Evolutionary conservation across 768 basidiomycete genomes (phyloP), one percentile per base, ranked within the genome.

Genomic region (Neoboletus subvelutipes): DNA sequence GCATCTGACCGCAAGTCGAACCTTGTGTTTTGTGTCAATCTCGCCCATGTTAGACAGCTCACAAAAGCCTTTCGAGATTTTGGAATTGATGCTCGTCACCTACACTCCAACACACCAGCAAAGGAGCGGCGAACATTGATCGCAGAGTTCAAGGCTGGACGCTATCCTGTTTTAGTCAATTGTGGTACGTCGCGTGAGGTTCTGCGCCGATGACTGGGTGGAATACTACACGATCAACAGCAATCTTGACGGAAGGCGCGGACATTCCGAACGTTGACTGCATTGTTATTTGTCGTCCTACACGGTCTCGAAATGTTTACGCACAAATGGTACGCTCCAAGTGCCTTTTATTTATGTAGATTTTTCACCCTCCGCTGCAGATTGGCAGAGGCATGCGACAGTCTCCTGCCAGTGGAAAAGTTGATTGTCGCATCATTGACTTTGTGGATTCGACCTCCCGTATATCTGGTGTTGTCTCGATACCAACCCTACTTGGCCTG

Each of bases 201-300:
- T 36, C 24, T 26, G 52, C 50, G 15, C 47, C 3, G 41, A 45
- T 9, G 22, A 39, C n/a, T n/a, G 5, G 37, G 22, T 34, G n/a
- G 52, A 13, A 31, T 45, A 34, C 11, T 33, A 48, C 43, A 31
- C 56, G 37, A 50, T 52, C 24, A 29, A 63, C 22, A 72, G 92
- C 92, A 22, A 89, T 97, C 47, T 77, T 97, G 60, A 96, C 94
- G 1, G 94, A 97, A 76, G 94, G 94, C 4, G 85, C 94, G 20
- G 95, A 98, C 75, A 92, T 98, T 50, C 95, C 95, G 3, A 92
- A 91, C 57, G 89, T 97, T 53, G 95, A 98, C 65, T 97, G 94
- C 59, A 81, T 98, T 10, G 70, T 98, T 34, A 76, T 98, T 20
- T 93, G 90, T 17, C 80, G 92, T 20, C 95, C 95, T 18, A 98